A percentile compares a stretch with the other conserved stretches of the same genome.
phyloP scores from a whole-genome alignment of 108 stramenopile species.

The Aurantiochytrium sp. region DNA sequence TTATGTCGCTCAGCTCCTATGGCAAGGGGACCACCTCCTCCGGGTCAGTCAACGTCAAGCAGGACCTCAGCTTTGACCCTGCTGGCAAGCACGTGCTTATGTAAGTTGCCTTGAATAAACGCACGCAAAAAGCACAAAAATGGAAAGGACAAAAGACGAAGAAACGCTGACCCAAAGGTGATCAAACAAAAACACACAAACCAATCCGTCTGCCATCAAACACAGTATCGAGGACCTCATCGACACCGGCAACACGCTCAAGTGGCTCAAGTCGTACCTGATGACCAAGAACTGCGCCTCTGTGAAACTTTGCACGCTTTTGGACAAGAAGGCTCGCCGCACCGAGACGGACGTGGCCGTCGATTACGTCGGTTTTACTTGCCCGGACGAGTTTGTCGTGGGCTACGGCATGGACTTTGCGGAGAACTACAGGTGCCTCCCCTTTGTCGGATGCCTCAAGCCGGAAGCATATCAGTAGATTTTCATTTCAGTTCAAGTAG shows the following conservation, averaged over 20 bases:
- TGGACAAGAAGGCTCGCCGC: not conserved
- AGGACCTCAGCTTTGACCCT: not conserved
- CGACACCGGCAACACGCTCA: conserved; percentile 15
- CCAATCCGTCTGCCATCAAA: not conserved
- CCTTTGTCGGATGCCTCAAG: conserved; percentile 6
- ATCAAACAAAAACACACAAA: too few relatives aligned
- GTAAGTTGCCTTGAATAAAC: not conserved
- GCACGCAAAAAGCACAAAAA: too few relatives aligned
- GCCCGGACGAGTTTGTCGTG: conserved; percentile 21
- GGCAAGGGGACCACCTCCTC: not conserved
- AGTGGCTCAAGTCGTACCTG: conserved; percentile 12
- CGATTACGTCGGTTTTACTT: conserved; percentile 4
- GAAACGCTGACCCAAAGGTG: too few relatives aligned
- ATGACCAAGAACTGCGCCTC: conserved; percentile 6
- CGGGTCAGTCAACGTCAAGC: not conserved
- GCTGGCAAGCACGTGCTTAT: conserved; percentile 15
- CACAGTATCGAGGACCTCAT: not conserved
- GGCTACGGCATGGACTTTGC: conserved; percentile 23
- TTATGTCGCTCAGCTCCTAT: not conserved
- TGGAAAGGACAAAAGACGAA: too few relatives aligned
- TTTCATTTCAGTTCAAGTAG: too few relatives aligned
- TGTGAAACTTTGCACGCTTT: not conserved
- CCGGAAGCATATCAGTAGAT: not conserved
- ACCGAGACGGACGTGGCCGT: not conserved
- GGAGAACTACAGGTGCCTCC: not conserved